Conservation (phyloP, 2,329 filamentous ascomycete species). For the Diaporthe citriasiana region DNA sequence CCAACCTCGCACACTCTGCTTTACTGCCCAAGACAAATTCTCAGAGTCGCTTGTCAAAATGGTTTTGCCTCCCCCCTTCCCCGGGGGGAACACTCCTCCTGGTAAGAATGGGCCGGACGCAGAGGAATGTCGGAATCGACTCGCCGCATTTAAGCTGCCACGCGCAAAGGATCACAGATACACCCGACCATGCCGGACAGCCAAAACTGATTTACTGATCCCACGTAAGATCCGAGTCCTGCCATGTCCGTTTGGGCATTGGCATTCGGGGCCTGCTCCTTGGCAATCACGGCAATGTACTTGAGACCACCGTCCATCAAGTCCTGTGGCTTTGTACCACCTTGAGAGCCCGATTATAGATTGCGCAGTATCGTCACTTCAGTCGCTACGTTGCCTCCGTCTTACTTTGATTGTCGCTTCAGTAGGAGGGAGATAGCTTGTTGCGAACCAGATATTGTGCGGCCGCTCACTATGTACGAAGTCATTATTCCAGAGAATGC, state of each 20-base stretch:
- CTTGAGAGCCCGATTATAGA: neutral
- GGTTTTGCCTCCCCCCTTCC: too few species aligned
- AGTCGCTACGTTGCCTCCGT: neutral
- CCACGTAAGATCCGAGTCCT: too few species aligned
- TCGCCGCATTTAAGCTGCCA: neutral
- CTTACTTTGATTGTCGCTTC: neutral
- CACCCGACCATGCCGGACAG: neutral
- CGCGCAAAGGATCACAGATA: neutral
- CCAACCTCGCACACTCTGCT: neutral
- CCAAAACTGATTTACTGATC: too few species aligned
- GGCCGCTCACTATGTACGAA: slow-evolving; percentile 38
- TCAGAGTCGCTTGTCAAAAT: neutral
- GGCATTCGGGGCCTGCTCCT: neutral
- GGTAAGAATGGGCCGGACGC: neutral
- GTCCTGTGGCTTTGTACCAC: too few species aligned
- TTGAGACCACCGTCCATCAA: neutral
- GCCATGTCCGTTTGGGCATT: neutral
- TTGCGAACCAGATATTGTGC: neutral
- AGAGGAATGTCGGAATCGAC: neutral
- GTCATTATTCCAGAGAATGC: slow-evolving; percentile 45
- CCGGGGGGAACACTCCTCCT: neutral
- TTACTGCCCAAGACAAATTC: neutral
- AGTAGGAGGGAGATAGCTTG: slow-evolving; percentile 35
- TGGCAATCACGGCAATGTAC: neutral
- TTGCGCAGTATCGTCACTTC: neutral